A percentile compares a stretch with the other conserved stretches of the same genome.
These are phyloP conservation scores for Xylaria intraflava DNA, from an alignment of 495 filamentous ascomycete species.

Conservation along the genomic window DNA sequence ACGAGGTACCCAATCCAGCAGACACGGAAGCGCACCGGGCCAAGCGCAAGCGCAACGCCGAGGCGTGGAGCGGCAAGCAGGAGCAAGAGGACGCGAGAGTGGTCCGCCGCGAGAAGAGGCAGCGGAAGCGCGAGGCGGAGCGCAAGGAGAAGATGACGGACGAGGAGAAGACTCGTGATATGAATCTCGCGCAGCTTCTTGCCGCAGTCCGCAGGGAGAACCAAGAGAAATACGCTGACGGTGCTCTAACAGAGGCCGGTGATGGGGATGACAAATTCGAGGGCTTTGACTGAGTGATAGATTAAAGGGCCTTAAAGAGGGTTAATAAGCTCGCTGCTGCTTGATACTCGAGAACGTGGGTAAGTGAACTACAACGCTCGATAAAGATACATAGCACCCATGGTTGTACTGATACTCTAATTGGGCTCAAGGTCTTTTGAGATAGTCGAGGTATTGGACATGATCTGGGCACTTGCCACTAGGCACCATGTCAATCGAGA, in stretches of 20 bases:
- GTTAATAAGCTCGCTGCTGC: not conserved
- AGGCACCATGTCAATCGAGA: too few species aligned
- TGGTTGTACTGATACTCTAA: too few species aligned
- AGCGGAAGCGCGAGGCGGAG: slow-evolving; percentile 63
- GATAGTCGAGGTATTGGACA: too few species aligned
- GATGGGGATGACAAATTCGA: slow-evolving; percentile 38
- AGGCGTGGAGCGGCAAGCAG: slow-evolving; percentile 80
- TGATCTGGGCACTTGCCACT: too few species aligned
- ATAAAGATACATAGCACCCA: too few species aligned
- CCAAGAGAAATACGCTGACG: slow-evolving; percentile 36
- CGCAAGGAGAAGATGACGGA: slow-evolving; percentile 61
- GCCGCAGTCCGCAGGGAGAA: slow-evolving; percentile 57
- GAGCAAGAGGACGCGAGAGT: slow-evolving; percentile 62
- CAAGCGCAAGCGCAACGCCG: slow-evolving; percentile 49
- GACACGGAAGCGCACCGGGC: slow-evolving; percentile 55
- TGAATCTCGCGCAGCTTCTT: slow-evolving; percentile 67
- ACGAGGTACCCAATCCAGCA: slow-evolving; percentile 25
- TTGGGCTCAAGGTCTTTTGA: too few species aligned
- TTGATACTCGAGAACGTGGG: slow-evolving; percentile 13
- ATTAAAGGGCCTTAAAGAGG: not conserved
- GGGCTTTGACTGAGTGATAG: slow-evolving; percentile 31
- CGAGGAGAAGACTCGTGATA: slow-evolving; percentile 62
- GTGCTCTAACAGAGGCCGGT: slow-evolving; percentile 6
- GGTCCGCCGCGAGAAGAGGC: slow-evolving; percentile 66
- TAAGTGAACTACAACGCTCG: not conserved